phyloP scores from a whole-genome alignment of 2,329 filamentous ascomycete species.

The Colletotrichum brevisporum region DNA sequence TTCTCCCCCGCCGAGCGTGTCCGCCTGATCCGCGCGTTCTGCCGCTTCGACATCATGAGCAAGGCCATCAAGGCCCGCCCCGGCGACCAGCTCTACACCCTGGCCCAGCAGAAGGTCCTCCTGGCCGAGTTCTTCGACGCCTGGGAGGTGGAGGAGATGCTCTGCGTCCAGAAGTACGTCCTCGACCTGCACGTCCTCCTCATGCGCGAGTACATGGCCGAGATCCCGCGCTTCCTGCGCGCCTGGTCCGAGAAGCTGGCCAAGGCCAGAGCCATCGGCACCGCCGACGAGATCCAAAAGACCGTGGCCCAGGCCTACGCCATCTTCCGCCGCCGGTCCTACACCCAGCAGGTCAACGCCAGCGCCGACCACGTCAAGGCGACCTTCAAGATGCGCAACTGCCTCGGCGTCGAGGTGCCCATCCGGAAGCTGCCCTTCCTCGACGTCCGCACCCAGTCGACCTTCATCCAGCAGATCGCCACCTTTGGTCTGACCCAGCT shows the following conservation, averaged over 20 bases:
- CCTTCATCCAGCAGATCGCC: constrained; percentile 16
- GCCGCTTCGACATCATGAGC: constrained; percentile 18
- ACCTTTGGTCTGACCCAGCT: constrained; percentile 21
- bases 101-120: background rate
- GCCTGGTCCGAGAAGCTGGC: background rate
- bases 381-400: background rate
- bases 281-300: background rate
- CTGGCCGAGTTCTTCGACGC: background rate
- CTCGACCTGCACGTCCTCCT: background rate
- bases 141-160: constrained; percentile 26
- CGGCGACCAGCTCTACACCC: constrained; percentile 2
- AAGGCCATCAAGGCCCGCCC: constrained; percentile 15
- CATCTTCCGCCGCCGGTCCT: no score
- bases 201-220: background rate
- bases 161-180: constrained; percentile 16
- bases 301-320: background rate
- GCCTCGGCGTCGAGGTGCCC: background rate
- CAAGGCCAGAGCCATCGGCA: background rate
- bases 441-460: constrained; percentile 7
- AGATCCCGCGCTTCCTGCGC: background rate
- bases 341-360: no score
- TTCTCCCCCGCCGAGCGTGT: constrained; percentile 11
- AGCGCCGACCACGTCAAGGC: no score
- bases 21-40: constrained; percentile 12
- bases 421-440: background rate